Evolutionary conservation across 179 eudicot genomes (phyloP), one percentile per base, ranked within the genome.

Genomic region (Silene vulgaris): DNA sequence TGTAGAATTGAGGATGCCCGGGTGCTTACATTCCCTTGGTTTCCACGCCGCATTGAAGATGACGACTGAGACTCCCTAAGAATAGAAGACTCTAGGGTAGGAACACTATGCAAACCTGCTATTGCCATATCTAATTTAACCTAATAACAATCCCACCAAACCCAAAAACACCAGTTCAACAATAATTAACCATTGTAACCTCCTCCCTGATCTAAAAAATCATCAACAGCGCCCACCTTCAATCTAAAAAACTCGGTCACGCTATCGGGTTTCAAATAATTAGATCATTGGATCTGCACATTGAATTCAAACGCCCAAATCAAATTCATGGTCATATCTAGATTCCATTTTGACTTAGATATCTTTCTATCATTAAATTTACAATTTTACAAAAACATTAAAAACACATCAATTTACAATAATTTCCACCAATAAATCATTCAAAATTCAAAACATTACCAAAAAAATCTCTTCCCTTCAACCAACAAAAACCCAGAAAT

Each of bases 1-100:
- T 87, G 89, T 72, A 88, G 77, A 75, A 91, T 78, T 23, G 90
- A 84, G 79, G 91, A 88, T 72, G 96, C 82, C 74, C 84, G 84
- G 85, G 90, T 83, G 83, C 86, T 78, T 4, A 84, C 74, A 80
- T 82, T 76, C 37, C 87, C 82, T 65, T 69, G 84, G 69, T 79
- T 82, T 29, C 80, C 85, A 79, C 78, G 72, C 30, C 67, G 75
- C 72, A 84, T 78, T 4, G 93, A 85, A 3, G 79, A 81, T 0
- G 88, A 84, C 26, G 91, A 81, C 80, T 73, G 87, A 73, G 93
- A 83, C 75, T 90, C 95, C 77, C 84, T 73, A 68, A 77, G 78
- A 48, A 88, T 71, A n/a, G 86, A 75, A 28, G 90, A 82, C 71
- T 84, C 89, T 61, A 87, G 82, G 21, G 77, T 80, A 12, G 93